These are phyloP conservation scores for Yamadazyma dendronema DNA, from an alignment of 1,139 yeast genomes.

Conservation along the genomic window DNA sequence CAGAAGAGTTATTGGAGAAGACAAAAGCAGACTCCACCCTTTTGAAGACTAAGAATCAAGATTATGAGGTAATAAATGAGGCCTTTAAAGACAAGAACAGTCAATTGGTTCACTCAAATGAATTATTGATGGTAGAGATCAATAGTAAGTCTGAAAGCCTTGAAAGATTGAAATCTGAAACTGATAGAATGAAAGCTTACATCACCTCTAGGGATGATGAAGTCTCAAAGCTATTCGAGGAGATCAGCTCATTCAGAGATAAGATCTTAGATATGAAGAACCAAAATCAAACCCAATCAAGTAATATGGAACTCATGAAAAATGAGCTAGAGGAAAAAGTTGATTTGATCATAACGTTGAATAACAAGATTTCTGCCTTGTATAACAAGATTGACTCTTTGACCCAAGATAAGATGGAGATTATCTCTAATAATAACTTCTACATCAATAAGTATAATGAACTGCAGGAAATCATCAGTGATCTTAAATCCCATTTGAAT, in stretches of 20 bases:
- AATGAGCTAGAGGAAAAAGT: background rate
- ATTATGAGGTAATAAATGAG: no score
- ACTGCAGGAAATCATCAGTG: background rate
- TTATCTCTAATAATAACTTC: constrained; percentile 9
- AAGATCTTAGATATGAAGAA: background rate
- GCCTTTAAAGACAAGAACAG: background rate
- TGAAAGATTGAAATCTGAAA: background rate
- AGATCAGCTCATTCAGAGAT: background rate
- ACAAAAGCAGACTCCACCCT: no score
- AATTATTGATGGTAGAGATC: background rate
- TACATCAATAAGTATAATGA: constrained; percentile 8
- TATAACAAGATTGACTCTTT: constrained; percentile 1
- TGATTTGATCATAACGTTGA: background rate
- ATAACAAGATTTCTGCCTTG: background rate
- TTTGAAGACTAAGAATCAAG: no score
- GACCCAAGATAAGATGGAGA: constrained; percentile 7
- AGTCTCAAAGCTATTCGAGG: background rate
- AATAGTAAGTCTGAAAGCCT: background rate
- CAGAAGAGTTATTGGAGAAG: no score
- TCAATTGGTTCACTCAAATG: background rate
- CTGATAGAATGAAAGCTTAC: background rate
- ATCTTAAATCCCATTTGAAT: constrained; percentile 1
- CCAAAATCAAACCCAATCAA: background rate
- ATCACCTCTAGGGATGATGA: background rate
- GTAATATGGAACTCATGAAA: background rate